These are phyloP conservation scores for Penicillium taxi DNA, from an alignment of 495 filamentous ascomycete genomes.

Conservation along the genomic window DNA sequence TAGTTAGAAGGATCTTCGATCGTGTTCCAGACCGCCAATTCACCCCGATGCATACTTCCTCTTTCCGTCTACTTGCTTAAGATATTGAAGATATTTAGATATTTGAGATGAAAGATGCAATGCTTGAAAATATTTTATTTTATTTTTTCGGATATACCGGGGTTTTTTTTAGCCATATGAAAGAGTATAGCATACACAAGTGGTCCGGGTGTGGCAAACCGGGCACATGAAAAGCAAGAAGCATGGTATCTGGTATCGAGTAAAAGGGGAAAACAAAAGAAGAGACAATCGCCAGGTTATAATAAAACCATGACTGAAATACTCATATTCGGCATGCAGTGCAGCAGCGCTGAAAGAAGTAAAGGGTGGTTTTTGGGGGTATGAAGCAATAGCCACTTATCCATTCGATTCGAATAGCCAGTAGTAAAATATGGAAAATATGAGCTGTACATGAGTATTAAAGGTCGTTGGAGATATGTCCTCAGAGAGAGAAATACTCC, in stretches of 20 bases:
- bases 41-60: constrained; percentile 15
- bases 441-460: constrained; percentile 41
- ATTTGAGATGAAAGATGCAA: constrained; percentile 11
- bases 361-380: no score
- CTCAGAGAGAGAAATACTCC: not conserved
- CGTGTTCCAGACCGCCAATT: constrained; percentile 19
- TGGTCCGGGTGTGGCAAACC: constrained; percentile 4
- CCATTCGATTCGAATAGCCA: constrained; percentile 10
- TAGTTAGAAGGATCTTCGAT: not conserved
- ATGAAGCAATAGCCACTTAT: no score
- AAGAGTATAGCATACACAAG: constrained; percentile 19
- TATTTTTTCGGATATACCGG: constrained; percentile 2
- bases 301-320: no score
- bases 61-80: constrained; percentile 2
- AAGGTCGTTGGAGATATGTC: constrained; percentile 18
- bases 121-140: constrained; percentile 10
- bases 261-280: constrained; percentile 11
- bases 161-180: constrained; percentile 1
- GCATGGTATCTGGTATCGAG: constrained; percentile 36
- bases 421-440: constrained; percentile 16
- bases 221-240: constrained; percentile 6
- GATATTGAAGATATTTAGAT: not conserved
- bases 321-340: no score
- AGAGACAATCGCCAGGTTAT: constrained; percentile 9
- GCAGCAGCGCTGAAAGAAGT: constrained; percentile 8